Evolutionary conservation across 176 grass and related monocot species (phyloP).

Genomic region (Ampelocalamus luodianensis): DNA sequence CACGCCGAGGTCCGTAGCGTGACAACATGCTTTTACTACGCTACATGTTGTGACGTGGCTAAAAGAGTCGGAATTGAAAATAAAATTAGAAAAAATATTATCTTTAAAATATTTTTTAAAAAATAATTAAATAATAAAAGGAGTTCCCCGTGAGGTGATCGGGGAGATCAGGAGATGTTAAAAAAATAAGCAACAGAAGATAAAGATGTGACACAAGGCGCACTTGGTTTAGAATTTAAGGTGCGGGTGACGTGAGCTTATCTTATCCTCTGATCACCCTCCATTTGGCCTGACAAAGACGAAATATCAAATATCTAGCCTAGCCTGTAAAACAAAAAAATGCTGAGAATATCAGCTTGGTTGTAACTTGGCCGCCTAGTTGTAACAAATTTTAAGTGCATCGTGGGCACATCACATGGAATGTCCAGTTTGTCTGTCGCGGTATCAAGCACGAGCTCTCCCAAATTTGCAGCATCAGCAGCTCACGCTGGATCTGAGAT

Average conservation of each 20-base stretch:
- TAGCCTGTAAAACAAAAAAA: background rate
- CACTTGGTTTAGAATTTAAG: slow-evolving; percentile 12
- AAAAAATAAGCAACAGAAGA: background rate
- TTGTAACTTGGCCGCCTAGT: background rate
- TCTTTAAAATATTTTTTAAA: no score
- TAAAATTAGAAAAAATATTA: no score
- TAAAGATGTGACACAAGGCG: slow-evolving; percentile 45
- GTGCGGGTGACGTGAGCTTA: slow-evolving; percentile 32
- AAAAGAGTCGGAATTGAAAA: no score
- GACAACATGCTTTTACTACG: no score
- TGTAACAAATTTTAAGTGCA: background rate
- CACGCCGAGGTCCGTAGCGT: no score
- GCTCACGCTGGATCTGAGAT: background rate
- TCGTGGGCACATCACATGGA: slow-evolving; percentile 26
- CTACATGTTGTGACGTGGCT: no score
- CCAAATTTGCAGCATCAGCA: background rate
- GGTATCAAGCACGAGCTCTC: background rate
- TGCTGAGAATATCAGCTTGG: background rate
- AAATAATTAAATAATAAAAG: no score
- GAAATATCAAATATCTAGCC: slow-evolving; percentile 31
- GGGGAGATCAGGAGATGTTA: background rate
- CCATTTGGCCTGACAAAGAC: slow-evolving; percentile 15
- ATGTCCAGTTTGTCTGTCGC: background rate
- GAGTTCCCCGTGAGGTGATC: background rate
- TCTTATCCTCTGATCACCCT: slow-evolving; percentile 23